Conservation (phyloP, 345 rosid species). For the Populus ilicifolia region DNA sequence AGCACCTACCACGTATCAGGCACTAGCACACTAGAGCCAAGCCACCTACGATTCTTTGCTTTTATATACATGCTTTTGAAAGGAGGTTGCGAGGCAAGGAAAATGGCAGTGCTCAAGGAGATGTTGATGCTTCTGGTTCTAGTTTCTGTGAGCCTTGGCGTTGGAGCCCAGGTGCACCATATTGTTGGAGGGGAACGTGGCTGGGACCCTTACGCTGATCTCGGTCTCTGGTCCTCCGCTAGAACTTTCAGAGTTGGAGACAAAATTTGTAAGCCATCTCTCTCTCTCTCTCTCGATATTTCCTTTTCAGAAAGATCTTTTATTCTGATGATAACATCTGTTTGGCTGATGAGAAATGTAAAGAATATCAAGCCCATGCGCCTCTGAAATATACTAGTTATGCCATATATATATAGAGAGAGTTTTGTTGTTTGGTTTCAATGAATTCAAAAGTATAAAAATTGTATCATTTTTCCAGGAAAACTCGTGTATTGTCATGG, state of each 20-base stretch:
- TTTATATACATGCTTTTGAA: neutral
- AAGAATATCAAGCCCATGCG: no score
- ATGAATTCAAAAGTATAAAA: no score
- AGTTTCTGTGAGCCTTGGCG: constrained; percentile 20
- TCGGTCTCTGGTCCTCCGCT: constrained; percentile 47
- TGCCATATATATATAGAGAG: no score
- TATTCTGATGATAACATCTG: neutral
- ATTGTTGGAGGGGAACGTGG: constrained; percentile 69
- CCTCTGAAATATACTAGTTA: no score
- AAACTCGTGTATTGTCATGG: no score
- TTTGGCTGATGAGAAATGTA: neutral
- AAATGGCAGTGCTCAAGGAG: neutral
- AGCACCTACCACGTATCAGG: neutral
- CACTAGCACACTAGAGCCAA: neutral
- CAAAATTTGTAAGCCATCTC: constrained; percentile 46
- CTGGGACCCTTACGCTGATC: constrained; percentile 44
- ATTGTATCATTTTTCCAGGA: no score
- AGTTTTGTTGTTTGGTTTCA: no score
- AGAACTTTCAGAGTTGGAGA: constrained; percentile 57
- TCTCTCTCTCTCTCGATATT: neutral
- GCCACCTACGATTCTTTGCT: neutral
- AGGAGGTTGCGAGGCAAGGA: constrained; percentile 4
- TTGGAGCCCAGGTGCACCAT: constrained; percentile 48
- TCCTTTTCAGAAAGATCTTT: neutral
- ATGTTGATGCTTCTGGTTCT: constrained; percentile 8